These are phyloP conservation scores for Alloteropsis semialata DNA, from an alignment of 176 grass and related monocot genomes.

Conservation along the genomic window DNA sequence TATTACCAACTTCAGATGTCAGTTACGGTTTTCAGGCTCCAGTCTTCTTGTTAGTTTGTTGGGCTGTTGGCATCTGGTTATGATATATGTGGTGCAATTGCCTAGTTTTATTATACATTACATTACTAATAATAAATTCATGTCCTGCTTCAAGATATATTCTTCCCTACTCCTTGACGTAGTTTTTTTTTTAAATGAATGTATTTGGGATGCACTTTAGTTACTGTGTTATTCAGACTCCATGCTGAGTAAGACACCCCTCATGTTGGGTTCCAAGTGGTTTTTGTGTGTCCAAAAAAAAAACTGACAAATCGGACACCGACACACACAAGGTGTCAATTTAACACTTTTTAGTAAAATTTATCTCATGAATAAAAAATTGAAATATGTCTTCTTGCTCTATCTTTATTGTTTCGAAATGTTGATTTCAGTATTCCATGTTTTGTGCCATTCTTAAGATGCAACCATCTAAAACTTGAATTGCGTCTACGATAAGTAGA, in stretches of 20 bases:
- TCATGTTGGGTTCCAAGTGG: neutral
- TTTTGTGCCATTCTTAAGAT: neutral
- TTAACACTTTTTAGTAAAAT: neutral
- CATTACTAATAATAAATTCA: neutral
- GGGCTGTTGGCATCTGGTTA: neutral
- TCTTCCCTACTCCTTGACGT: neutral
- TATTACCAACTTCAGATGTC: neutral
- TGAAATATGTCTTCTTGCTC: neutral
- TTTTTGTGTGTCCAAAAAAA: neutral
- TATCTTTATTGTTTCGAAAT: neutral
- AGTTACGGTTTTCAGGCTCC: neutral
- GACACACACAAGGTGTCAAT: neutral
- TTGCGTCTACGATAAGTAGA: conserved; percentile 4
- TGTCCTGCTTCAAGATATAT: neutral
- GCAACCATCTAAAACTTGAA: neutral
- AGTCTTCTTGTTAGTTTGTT: conserved; percentile 8
- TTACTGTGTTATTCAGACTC: neutral
- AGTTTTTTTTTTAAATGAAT: neutral
- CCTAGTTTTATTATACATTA: neutral
- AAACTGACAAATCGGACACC: neutral
- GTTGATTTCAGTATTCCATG: neutral
- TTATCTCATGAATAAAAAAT: neutral
- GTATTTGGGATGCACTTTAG: neutral
- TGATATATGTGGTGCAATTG: neutral
- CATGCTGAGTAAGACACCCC: neutral